These are phyloP conservation scores for Giardia duodenalis DNA, from an alignment of 208 protist species.

Conservation along the genomic window DNA sequence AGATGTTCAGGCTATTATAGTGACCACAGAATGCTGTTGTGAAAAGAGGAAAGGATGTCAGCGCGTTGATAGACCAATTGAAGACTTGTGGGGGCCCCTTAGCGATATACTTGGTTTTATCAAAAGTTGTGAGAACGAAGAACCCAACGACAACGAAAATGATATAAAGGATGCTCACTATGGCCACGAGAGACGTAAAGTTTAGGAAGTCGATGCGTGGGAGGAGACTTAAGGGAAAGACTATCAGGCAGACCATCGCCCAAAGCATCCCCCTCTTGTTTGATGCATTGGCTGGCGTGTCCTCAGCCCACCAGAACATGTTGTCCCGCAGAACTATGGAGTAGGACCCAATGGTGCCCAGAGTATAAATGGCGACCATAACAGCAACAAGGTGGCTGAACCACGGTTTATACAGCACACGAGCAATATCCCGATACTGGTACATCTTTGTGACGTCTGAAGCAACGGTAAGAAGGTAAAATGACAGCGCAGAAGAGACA, in stretches of 20 bases:
- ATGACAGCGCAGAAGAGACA: background rate
- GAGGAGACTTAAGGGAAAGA: conserved; percentile 9
- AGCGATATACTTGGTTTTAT: background rate
- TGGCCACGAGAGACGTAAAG: background rate
- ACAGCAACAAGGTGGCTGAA: background rate
- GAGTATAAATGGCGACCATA: background rate
- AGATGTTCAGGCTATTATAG: conserved; percentile 25
- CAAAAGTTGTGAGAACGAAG: conserved; percentile 8
- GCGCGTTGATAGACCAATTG: background rate
- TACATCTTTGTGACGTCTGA: background rate
- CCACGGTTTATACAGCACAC: background rate
- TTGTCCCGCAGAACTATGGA: background rate
- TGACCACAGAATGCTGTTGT: background rate
- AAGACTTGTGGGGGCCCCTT: background rate
- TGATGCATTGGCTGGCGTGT: background rate
- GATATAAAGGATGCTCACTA: background rate
- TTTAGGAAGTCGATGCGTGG: conserved; percentile 10
- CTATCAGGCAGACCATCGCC: background rate
- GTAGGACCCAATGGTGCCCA: background rate
- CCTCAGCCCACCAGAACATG: background rate
- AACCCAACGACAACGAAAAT: background rate
- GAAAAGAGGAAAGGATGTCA: background rate
- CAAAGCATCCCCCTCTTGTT: background rate
- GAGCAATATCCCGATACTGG: background rate
- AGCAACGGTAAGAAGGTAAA: background rate